Base-by-base conservation (phyloP, 768 basidiomycete species). In the Pleurotus salmoneostramineus region DNA sequence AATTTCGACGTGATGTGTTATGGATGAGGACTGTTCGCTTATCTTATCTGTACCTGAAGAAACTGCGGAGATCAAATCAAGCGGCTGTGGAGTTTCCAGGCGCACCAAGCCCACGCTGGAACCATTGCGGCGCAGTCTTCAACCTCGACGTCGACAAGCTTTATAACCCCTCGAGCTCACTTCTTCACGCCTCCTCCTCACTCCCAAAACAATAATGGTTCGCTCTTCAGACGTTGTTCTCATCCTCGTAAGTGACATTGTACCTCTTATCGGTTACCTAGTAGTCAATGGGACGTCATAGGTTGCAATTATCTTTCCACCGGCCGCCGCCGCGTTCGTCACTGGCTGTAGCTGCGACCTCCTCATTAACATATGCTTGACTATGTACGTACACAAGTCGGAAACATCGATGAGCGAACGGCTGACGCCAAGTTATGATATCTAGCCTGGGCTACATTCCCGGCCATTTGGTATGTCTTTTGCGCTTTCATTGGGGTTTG, bases 341-440 rank as follows among this genome's bases (percentile, higher is more conserved):
- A 82, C 89, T 0, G 93, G 93, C 34, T 95, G 93, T 69, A 83
- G 86, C 61, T 93, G 91, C 65, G 93, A 94, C 74, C 75, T 95
- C 48, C 79, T 94, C 64, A 91, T 95, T 72, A 95, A 89, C 73
- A 83, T 95, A 59, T 74, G 79, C 58, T 72, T 95, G 65, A 93
- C 93, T 0, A 71, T 88, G 91, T 92, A 68, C 54, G 84, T 12
- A 3, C 49, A 3, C 47, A 33, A 14, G 17, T n/a, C 21, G 21
- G 21, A 27, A 27, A 35, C 55, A 17, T 32, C 45, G 44, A 12
- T n/a, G 0, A 7, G 7, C n/a, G 46, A 21, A 10, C 37, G 8
- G 27, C 43, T 14, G 8, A 31, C 0, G n/a, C 36, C 15, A 10
- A 37, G 34, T 12, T 47, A 11, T 17, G 11, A 44, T 59, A 15